Conservation (phyloP, 192 early-diverging fungal genomes). For the Entomortierella beljakovae region DNA sequence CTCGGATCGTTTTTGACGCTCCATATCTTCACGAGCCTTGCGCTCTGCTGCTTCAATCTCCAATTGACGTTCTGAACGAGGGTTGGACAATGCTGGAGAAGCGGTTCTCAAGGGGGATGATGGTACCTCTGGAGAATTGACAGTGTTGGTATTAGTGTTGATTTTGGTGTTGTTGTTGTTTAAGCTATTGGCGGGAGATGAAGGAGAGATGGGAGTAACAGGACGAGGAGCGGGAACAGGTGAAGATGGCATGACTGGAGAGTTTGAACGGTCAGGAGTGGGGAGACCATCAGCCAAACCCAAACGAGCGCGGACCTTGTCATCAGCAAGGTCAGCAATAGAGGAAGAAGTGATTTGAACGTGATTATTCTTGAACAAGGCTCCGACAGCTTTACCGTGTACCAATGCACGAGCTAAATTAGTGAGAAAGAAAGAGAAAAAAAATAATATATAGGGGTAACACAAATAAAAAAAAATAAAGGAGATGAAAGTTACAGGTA, state of each 20-base stretch:
- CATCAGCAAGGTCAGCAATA: constrained; percentile 32
- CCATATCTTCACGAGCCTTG: constrained; percentile 52
- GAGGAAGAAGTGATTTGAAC: constrained; percentile 42
- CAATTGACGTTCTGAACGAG: constrained; percentile 43
- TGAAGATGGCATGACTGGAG: constrained; percentile 29
- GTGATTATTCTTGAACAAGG: constrained; percentile 58
- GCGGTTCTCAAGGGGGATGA: constrained; percentile 11
- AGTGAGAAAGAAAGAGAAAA: not conserved
- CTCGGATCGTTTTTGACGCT: constrained; percentile 53
- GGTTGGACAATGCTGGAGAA: constrained; percentile 14
- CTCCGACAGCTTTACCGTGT: constrained; percentile 69
- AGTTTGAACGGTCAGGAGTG: constrained; percentile 31
- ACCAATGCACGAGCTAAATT: constrained; percentile 69
- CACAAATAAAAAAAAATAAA: not conserved
- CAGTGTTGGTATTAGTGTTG: not conserved
- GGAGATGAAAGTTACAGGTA: too few species aligned
- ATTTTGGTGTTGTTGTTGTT: constrained; percentile 14
- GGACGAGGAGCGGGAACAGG: constrained; percentile 26
- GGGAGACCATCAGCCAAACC: constrained; percentile 29
- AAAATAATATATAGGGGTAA: not conserved
- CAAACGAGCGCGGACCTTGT: constrained; percentile 26
- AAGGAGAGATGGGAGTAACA: constrained; percentile 34
- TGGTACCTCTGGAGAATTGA: not conserved
- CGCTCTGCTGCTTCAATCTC: constrained; percentile 49
- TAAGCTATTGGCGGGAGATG: constrained; percentile 7